A percentile compares a stretch with the other conserved stretches of the same genome.
phyloP scores from a whole-genome alignment of 495 filamentous ascomycete genomes.

The Aspergillus ostianus region DNA sequence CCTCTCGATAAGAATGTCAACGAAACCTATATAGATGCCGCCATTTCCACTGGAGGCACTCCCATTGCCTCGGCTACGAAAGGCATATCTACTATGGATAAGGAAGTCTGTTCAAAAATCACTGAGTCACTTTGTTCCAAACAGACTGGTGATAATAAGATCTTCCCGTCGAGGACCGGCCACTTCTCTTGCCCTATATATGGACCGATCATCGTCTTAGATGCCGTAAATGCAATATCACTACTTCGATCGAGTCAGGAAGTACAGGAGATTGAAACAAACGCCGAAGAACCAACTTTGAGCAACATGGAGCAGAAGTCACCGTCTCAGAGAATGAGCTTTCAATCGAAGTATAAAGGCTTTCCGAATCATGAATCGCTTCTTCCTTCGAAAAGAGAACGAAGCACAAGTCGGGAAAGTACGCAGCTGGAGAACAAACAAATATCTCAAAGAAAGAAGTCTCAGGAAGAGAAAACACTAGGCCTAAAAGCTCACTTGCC shows the following conservation, averaged over 20 bases:
- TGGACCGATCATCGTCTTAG: too few relatives aligned
- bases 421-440: neutral
- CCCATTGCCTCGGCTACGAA: neutral
- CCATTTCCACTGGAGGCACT: neutral
- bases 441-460: neutral
- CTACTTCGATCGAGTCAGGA: too few relatives aligned
- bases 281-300: neutral
- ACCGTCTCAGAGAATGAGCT: neutral
- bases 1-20: neutral
- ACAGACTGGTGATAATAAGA: too few relatives aligned
- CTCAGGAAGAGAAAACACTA: neutral
- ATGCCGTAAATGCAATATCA: too few relatives aligned
- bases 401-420: neutral
- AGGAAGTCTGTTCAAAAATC: too few relatives aligned
- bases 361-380: neutral
- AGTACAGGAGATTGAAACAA: neutral
- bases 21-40: neutral
- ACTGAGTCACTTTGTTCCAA: too few relatives aligned
- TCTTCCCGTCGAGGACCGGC: too few relatives aligned
- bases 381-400: neutral
- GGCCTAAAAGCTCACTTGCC: neutral
- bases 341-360: neutral
- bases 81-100: too few relatives aligned
- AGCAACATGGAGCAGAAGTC: neutral
- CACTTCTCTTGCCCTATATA: too few relatives aligned